A percentile compares a stretch with the other conserved stretches of the same genome.
Conservation (phyloP, 2,329 filamentous ascomycete species). For the Diatrype stigma region DNA sequence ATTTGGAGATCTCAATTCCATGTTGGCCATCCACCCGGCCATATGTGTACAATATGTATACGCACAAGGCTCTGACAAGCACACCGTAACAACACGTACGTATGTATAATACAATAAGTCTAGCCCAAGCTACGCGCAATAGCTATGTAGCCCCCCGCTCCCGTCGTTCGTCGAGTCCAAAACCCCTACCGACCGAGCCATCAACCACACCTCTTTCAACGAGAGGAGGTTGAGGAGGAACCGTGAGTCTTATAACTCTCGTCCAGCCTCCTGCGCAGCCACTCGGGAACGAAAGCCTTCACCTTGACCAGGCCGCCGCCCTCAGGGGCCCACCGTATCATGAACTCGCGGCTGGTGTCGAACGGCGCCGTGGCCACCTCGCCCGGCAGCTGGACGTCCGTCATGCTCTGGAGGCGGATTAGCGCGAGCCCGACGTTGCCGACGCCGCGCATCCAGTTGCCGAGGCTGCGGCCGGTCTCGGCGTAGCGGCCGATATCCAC, state of each 20-base stretch:
- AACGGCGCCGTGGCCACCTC: constrained; percentile 60
- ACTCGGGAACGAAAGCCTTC: constrained; percentile 81
- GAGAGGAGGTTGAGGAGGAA: constrained; percentile 13
- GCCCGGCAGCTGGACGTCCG: constrained; percentile 67
- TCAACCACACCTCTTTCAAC: no score
- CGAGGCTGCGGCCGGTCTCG: constrained; percentile 65
- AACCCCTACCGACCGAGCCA: no score
- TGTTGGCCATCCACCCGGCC: no score
- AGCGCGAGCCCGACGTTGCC: constrained; percentile 85
- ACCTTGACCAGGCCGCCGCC: constrained; percentile 46
- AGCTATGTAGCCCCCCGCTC: no score
- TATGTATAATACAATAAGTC: no score
- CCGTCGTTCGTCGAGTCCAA: no score
- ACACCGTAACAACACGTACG: no score
- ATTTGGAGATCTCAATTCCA: no score
- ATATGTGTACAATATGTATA: no score
- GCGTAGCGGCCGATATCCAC: constrained; percentile 47
- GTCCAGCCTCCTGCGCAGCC: constrained; percentile 51
- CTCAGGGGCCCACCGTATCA: constrained; percentile 43
- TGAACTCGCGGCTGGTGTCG: constrained; percentile 58
- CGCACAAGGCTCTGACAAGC: no score
- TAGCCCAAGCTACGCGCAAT: no score
- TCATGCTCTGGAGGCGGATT: constrained; percentile 89
- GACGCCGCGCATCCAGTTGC: constrained; percentile 73
- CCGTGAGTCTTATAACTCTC: no score